A percentile compares a stretch with the other conserved stretches of the same genome.
These are phyloP conservation scores for Hypoxylon sp. DNA, from an alignment of 2,329 filamentous ascomycete species.

Conservation along the genomic window DNA sequence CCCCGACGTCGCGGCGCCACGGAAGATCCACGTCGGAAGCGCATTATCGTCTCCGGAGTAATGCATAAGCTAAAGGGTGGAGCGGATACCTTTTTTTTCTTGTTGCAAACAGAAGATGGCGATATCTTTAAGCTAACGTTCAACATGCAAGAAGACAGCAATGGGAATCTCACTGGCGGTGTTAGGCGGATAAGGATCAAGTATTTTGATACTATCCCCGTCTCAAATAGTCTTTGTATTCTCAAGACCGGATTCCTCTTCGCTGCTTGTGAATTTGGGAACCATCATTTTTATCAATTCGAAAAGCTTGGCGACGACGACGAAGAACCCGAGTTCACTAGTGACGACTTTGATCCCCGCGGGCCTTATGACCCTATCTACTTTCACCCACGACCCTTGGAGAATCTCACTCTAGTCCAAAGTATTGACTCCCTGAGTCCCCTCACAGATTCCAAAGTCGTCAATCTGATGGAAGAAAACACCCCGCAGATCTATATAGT, in stretches of 20 bases:
- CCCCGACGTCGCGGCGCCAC: slow-evolving; percentile 88
- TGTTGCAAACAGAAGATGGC: slow-evolving; percentile 95
- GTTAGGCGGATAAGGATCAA: slow-evolving; percentile 91
- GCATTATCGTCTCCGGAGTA: slow-evolving; percentile 87
- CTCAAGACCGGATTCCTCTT: slow-evolving; percentile 96
- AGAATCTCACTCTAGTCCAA: slow-evolving; percentile 88
- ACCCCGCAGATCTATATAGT: slow-evolving; percentile 96
- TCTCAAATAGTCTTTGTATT: slow-evolving; percentile 90
- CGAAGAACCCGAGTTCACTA: slow-evolving; percentile 87
- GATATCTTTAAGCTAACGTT: slow-evolving; percentile 97
- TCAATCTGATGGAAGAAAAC: slow-evolving; percentile 91
- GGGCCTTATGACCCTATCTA: slow-evolving; percentile 83
- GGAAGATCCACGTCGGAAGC: slow-evolving; percentile 92
- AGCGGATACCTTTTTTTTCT: slow-evolving; percentile 92
- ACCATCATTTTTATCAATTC: slow-evolving; percentile 96
- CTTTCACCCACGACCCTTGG: slow-evolving; percentile 83
- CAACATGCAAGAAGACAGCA: slow-evolving; percentile 86
- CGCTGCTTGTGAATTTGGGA: slow-evolving; percentile 90
- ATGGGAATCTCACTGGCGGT: slow-evolving; percentile 83
- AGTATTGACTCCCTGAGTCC: slow-evolving; percentile 92
- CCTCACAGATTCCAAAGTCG: slow-evolving; percentile 89
- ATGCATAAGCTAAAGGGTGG: slow-evolving; percentile 94
- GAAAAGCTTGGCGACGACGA: slow-evolving; percentile 97
- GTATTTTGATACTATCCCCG: slow-evolving; percentile 96
- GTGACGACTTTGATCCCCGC: slow-evolving; percentile 84